Evolutionary conservation across 73 alveolate genomes (phyloP).

Genomic region (Durusdinium trenchii): DNA sequence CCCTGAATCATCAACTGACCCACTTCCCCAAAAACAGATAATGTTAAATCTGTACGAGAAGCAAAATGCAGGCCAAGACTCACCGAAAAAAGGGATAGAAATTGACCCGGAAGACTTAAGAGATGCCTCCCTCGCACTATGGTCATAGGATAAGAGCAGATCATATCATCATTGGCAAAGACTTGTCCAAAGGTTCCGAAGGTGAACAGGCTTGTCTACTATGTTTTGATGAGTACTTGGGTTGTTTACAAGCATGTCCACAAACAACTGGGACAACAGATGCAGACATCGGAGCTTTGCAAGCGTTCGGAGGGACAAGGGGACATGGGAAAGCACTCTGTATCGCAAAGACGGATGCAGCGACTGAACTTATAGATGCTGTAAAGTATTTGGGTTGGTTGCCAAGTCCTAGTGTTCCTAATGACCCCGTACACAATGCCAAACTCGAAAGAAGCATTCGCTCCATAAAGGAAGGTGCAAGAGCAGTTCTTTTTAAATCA

Average conservation of each 20-base stretch:
- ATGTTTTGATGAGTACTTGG: slow-evolving; percentile 23
- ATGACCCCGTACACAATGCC: too few relatives aligned
- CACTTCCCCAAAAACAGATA: slow-evolving; percentile 41
- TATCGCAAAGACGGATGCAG: slow-evolving; percentile 3
- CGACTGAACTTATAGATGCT: background rate
- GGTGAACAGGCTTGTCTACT: slow-evolving; percentile 48
- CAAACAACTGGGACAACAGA: slow-evolving; percentile 7
- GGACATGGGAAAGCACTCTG: slow-evolving; percentile 22
- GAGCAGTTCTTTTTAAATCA: too few relatives aligned
- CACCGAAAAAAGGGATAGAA: background rate
- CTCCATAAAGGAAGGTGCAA: too few relatives aligned
- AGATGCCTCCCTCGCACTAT: slow-evolving; percentile 19
- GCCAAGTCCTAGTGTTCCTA: slow-evolving; percentile 32
- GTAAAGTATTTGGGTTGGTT: slow-evolving; percentile 23
- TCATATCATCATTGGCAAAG: background rate
- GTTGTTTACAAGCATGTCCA: background rate
- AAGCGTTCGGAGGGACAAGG: slow-evolving; percentile 9
- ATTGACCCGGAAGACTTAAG: slow-evolving; percentile 24
- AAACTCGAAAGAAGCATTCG: too few relatives aligned
- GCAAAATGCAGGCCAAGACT: background rate
- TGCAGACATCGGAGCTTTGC: background rate
- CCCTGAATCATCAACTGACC: background rate
- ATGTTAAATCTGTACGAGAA: slow-evolving; percentile 14
- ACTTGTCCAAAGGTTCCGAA: slow-evolving; percentile 25
- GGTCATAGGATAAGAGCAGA: slow-evolving; percentile 57